Evolutionary conservation across 129 eudicot species (phyloP), one percentile per base, ranked within the genome.

Genomic region (Artemisia tridentata): DNA sequence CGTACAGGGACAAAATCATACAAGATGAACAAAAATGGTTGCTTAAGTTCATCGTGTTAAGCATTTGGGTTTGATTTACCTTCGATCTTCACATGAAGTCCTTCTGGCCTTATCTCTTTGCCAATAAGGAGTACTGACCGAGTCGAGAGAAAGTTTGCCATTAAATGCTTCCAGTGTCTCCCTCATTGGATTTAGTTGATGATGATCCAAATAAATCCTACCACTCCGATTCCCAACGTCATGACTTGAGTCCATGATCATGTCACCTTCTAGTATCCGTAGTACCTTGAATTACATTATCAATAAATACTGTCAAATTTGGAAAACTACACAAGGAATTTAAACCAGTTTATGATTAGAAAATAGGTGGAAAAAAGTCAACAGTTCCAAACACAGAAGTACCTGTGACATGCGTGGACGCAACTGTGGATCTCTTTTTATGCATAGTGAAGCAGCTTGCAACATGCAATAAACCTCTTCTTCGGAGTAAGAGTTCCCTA

Each of bases 371-470:
- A 29, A 16, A 38, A 38, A 34, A 7, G 5, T 0, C 3, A 15
- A 16, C n/a, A 38, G 9, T 14, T 13, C n/a, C 17, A 29, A 38
- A 34, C 49, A 15, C 11, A 1, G 29, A 58, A 67, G 61, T 86
- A 95, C 99, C 91, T 90, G 99, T 65, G 99, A 95, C 97, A 95
- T 95, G 63, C 99, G 96, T 55, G 99, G 97, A 49, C 99, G 86
- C n/a, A 80, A 72, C 46, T 95, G 99, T 65, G 99, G 99, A 74
- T 95, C 99, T 49, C 96, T 76, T 43, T 87, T 85, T 10, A 95
- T 87, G 84, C 99, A 95, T 81, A 95, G 56, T 48, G 95, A 84
- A 21, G 99, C 97, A 43, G 97, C 97, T 72, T 88, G 99, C 77
- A 95, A 78, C 96, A 95, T 86, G 81, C 89, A 90, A 41, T 86